Evolutionary conservation across 495 filamentous ascomycete species (phyloP).

Genomic region (Talaromyces ruber): DNA sequence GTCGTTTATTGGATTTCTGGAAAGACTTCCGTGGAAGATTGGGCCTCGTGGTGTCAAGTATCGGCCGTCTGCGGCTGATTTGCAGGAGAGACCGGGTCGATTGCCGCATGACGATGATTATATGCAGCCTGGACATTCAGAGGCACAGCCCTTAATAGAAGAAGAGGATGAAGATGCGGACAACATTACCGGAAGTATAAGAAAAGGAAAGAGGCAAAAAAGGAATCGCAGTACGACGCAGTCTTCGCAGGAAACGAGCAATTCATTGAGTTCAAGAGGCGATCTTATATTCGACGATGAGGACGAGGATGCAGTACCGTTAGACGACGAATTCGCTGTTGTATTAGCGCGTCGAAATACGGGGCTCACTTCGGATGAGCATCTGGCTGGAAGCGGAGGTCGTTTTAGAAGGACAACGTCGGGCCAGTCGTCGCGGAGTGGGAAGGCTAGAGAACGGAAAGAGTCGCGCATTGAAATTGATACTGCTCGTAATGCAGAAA

Average conservation of each 20-base stretch:
- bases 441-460: slow-evolving; percentile 10
- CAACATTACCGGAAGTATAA: neutral
- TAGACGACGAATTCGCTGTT: slow-evolving; percentile 90
- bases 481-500: slow-evolving; percentile 16
- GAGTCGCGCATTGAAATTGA: slow-evolving; percentile 18
- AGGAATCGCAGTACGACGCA: slow-evolving; percentile 72
- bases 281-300: slow-evolving; percentile 94
- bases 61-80: slow-evolving; percentile 80
- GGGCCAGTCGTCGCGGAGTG: slow-evolving; percentile 25
- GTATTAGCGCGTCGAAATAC: slow-evolving; percentile 60
- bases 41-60: slow-evolving; percentile 75
- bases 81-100: slow-evolving; percentile 76
- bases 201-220: slow-evolving; percentile 27
- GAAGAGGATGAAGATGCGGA: slow-evolving; percentile 43
- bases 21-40: slow-evolving; percentile 75
- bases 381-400: slow-evolving; percentile 60
- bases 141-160: slow-evolving; percentile 68
- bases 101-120: slow-evolving; percentile 26
- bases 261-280: slow-evolving; percentile 84
- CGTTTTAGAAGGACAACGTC: slow-evolving; percentile 50
- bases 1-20: slow-evolving; percentile 77
- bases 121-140: slow-evolving; percentile 14
- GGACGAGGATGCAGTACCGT: slow-evolving; percentile 81
- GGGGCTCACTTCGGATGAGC: slow-evolving; percentile 54
- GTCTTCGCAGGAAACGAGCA: slow-evolving; percentile 74